These are phyloP conservation scores for Cladophialophora bantiana DNA, from an alignment of 2,329 filamentous ascomycete genomes.

Conservation along the genomic window DNA sequence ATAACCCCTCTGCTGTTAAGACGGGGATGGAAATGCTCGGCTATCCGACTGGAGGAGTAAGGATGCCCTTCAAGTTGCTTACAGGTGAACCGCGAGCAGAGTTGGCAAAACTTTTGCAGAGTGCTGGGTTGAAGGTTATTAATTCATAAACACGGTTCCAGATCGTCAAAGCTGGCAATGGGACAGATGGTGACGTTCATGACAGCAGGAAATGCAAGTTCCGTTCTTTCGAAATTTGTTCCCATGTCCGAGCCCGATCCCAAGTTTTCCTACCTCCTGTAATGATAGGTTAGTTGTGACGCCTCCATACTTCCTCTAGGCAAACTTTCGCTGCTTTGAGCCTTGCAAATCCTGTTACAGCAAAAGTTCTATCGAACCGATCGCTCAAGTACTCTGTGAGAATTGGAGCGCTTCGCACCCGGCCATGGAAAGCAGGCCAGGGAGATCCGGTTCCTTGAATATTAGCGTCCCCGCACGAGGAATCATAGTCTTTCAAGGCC, in stretches of 20 bases:
- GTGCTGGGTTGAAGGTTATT: conserved; percentile 49
- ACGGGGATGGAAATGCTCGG: conserved; percentile 57
- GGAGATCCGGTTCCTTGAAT: conserved; percentile 43
- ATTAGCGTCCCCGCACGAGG: conserved; percentile 30
- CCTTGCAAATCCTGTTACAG: conserved; percentile 17
- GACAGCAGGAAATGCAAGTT: conserved; percentile 8
- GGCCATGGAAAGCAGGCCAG: conserved; percentile 52
- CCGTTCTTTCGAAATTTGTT: conserved; percentile 12
- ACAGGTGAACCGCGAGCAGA: conserved; percentile 45
- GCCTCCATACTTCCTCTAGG: conserved; percentile 43
- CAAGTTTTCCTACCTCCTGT: neutral
- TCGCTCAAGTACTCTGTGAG: conserved; percentile 36
- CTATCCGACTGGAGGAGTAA: conserved; percentile 55
- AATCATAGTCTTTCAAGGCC: conserved; percentile 45
- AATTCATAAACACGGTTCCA: conserved; percentile 39
- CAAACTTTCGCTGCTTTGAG: conserved; percentile 42
- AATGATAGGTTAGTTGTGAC: conserved; percentile 37
- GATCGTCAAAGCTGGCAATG: no score
- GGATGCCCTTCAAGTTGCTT: conserved; percentile 58
- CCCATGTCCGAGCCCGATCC: conserved; percentile 15
- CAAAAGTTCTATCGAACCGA: conserved; percentile 42
- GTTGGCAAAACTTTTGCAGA: conserved; percentile 48
- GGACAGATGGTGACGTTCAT: neutral
- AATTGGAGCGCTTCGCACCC: conserved; percentile 48
- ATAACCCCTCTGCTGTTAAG: conserved; percentile 58